Base-by-base conservation (phyloP, 345 rosid species). In the Eucalyptus pauciflora region DNA sequence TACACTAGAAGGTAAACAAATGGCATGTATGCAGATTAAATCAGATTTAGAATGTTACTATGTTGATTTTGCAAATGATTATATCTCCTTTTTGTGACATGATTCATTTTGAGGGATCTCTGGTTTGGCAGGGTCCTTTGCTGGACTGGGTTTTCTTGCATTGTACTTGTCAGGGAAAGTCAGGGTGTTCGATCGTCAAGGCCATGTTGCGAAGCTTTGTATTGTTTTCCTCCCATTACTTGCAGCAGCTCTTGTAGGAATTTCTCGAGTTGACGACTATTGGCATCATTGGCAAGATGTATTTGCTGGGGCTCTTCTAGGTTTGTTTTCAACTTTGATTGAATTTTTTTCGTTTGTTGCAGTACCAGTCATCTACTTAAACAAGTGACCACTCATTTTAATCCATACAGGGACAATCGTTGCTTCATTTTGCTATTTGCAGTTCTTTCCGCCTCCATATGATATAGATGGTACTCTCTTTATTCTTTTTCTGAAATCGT, bases 201-300 rank as follows among this genome's bases (percentile, higher is more conserved):
- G 99, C n/a, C 99, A 97, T 80, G 95, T 96, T 56, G 99, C 98
- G 50, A 96, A 97, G 93, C 97, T 97, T 41, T 96, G 98, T 91
- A 93, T 96, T 87, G 89, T 95, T 80, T 89, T 97, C 88, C 89
- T 95, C 37, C 99, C 97, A 6, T 90, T 96, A 56, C 96, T 97
- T 86, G 90, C 93, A 87, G 99, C 99, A 76, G 95, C 99, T 56
- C 91, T 97, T 86, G 93, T 97, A 49, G 99, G 95, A 86, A 90
- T 97, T 89, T 97, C 99, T 69, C 93, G 99, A 64, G 98, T 97
- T 83, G 99, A 97, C 91, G 98, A 97, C 92, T 96, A 97, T 90
- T 96, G 98, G 99, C 99, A 97, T 94, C 98, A 97, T 85, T 96
- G 97, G 99, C 95, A 95, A 93, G 99, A 97, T 95, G 98, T 96